Percentiles rank a stretch among this genome's conserved stretches.
These are phyloP conservation scores for Pezizomycotina sp. DNA, from an alignment of 2,329 filamentous ascomycete genomes.

Conservation along the genomic window DNA sequence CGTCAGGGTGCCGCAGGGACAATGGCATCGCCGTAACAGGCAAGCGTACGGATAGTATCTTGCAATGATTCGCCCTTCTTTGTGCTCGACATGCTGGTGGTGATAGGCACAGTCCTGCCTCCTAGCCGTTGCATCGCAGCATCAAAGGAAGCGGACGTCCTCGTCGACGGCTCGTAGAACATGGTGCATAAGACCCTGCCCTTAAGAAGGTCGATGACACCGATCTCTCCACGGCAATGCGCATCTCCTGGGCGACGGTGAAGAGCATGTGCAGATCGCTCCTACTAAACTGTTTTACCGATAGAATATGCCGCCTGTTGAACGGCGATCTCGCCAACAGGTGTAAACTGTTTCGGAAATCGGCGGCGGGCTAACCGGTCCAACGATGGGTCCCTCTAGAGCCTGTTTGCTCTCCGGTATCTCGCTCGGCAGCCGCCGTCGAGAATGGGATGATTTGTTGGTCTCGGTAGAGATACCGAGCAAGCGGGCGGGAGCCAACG, in stretches of 20 bases:
- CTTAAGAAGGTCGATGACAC: slow-evolving; percentile 70
- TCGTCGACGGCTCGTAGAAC: slow-evolving; percentile 95
- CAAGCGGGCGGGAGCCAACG: slow-evolving; percentile 10
- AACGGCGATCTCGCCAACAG: slow-evolving; percentile 69
- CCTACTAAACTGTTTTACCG: slow-evolving; percentile 76
- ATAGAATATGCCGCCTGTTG: slow-evolving; percentile 77
- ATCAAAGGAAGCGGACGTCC: slow-evolving; percentile 90
- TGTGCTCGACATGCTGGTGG: slow-evolving; percentile 71
- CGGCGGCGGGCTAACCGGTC: slow-evolving; percentile 19
- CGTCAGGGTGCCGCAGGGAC: slow-evolving; percentile 87
- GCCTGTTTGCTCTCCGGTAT: slow-evolving; percentile 19
- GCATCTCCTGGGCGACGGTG: slow-evolving; percentile 95
- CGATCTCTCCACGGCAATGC: slow-evolving; percentile 78
- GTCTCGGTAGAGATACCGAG: not conserved
- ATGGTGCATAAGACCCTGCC: slow-evolving; percentile 76
- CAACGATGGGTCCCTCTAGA: slow-evolving; percentile 18
- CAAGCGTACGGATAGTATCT: slow-evolving; percentile 83
- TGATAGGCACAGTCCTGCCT: slow-evolving; percentile 65
- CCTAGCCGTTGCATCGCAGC: slow-evolving; percentile 96
- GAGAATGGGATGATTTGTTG: slow-evolving; percentile 17
- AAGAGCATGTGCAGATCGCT: slow-evolving; percentile 84
- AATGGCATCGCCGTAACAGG: slow-evolving; percentile 85
- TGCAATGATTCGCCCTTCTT: slow-evolving; percentile 89
- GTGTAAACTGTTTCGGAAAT: slow-evolving; percentile 26
- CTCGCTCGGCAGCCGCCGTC: slow-evolving; percentile 7